Evolutionary conservation across 106 monocot species (phyloP), one percentile per base, ranked within the genome.

Genomic region (Allium cepa): DNA sequence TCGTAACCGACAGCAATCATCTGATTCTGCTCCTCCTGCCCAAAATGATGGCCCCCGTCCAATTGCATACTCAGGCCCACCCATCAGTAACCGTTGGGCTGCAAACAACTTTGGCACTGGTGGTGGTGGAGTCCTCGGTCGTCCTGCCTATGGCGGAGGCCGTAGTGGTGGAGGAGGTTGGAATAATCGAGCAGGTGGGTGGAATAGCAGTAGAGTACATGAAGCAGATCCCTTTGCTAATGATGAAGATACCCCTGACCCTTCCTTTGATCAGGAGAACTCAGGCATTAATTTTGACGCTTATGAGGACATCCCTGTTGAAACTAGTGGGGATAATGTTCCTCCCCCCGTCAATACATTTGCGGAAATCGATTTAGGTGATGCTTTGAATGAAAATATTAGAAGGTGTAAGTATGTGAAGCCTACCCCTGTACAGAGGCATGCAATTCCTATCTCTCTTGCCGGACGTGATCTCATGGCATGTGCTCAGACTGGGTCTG

Each of bases 401-500:
- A 74, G 82, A 62, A 73, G 97, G 73, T 99, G 97, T 73, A 84
- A 84, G 76, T 99, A 99, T 62, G 87, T 87, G 51, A 99, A 76
- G 71, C 97, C 97, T 0, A 99, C 97, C 0, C 97, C 97, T 2
- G 87, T 99, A 10, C 97, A 99, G 79, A 77, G 92, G 10, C 84
- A 99, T 81, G 87, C 97, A 0, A 99, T 99, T 9, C 92, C 97
- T 0, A 99, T 99, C 46, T 80, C 90, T 11, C 82, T 87, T 22
- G 84, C 73, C 0, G 97, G 97, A 16, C 64, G 97, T 53, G 97
- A 99, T 74, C 76, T 99, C 17, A 99, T 99, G 97, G 97, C 97
- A 0, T 92, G 97, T 73, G 97, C 97, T 36, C 97, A 93, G 84
- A 99, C 97, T 7, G 97, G 97, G 9, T 99, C 97, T 0, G 97